A percentile compares a stretch with the other conserved stretches of the same genome.
Conservation (phyloP, 129 eudicot genomes). For the Deinandra increscens region DNA sequence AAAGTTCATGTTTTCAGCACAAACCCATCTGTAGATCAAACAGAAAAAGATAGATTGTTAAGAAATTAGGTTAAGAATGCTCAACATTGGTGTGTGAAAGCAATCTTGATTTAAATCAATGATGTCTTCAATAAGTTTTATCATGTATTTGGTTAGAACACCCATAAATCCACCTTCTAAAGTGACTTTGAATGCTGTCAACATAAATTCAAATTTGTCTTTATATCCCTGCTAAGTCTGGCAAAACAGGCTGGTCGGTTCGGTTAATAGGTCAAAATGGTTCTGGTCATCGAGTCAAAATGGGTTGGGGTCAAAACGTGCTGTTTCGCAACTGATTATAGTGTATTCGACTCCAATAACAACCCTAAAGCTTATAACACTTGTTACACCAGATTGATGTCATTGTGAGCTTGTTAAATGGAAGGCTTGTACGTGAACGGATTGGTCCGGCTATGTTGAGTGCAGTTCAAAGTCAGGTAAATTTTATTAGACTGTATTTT, state of each 20-base stretch:
- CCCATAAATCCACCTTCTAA: not conserved
- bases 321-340: not conserved
- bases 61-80: not conserved
- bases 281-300: not conserved
- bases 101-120: not conserved
- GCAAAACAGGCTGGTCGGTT: not conserved
- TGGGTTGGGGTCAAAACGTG: not conserved
- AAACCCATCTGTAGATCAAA: conserved; percentile 11
- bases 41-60: not conserved
- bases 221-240: not conserved
- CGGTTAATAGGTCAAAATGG: not conserved
- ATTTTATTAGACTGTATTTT: too few relatives aligned
- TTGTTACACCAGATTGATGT: conserved; percentile 75
- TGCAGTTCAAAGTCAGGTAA: conserved; percentile 93
- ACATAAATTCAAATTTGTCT: not conserved
- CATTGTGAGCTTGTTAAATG: conserved; percentile 76
- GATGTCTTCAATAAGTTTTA: not conserved
- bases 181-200: not conserved
- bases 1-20: conserved; percentile 14
- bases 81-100: conserved; percentile 1
- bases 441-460: conserved; percentile 93
- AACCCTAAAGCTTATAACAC: not conserved
- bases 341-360: not conserved
- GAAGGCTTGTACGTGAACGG: conserved; percentile 91
- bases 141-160: not conserved